Base-by-base conservation (phyloP, 352 stramenopile genomes). In the Phytophthora macrochlamydospora region DNA sequence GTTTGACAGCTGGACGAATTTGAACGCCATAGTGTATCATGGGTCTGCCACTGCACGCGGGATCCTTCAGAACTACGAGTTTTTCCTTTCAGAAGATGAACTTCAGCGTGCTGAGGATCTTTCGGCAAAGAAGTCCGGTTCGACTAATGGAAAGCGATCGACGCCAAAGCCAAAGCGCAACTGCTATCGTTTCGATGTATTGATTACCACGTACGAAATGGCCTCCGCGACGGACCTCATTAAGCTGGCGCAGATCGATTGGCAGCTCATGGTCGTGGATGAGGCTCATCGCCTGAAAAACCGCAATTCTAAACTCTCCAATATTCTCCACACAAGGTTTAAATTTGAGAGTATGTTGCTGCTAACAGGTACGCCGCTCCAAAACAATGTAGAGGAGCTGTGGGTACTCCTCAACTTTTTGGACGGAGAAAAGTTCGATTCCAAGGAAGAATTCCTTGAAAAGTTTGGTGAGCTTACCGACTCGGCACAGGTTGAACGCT, bases 171-270 rank as follows among this genome's bases (percentile, higher is more conserved):
- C 75, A 8, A 87, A 85, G 56, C 69, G 75, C 18, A 78, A 83
- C 24, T 89, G 88, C 59, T 91, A 95, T 62, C 87, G 97, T 14
- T 99, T 99, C 76, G 97, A 99, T 71, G 97, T 99, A 28, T 77
- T 99, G 11, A 98, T 99, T 37, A 99, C 98, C 18, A 99, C 98
- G 1, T 99, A 99, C 75, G 98, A 99, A 71, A 99, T 99, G 75
- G 91, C 98, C 7, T 90, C 83, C 28, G 94, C 98, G 38, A 95
- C 93, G 50, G 96, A 99, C 58, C 86, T 97, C n/a, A 81, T 75
- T 43, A 94, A 98, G 49, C 85, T 99, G 57, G 89, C 89, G 51
- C 87, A 97, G 53, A 84, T 95, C 18, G 66, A 92, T 49, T 99
- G 98, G 96, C 89, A 97, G 66, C 76, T 98, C 3, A 83, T 99